Evolutionary conservation across 352 stramenopile genomes (phyloP), one percentile per base, ranked within the genome.

Genomic region (Phytophthora cryptogea): DNA sequence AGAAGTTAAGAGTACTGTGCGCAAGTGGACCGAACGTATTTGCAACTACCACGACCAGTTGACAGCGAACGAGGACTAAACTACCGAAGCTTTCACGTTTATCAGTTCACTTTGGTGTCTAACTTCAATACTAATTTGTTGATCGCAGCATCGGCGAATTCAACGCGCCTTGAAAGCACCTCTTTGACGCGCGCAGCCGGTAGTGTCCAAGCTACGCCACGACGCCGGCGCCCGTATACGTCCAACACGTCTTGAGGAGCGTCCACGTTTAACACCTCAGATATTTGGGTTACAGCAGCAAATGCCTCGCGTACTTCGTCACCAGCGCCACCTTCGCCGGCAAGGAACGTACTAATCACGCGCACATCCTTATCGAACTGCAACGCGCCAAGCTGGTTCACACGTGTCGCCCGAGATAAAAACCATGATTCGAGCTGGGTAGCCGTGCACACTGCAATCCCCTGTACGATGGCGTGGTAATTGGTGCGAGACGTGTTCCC

Each of bases 351-450:
- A 20, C 49, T 79, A 9, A 95, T 59, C 37, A 92, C 72, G 44
- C 87, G 85, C 47, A 95, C 30, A 54, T 95, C 87, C 58, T 95
- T 95, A 63, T 95, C 87, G 16, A 94, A 89, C 48, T 95, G 87
- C 3, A 95, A 66, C 17, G 87, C 85, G 14, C 87, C 87, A 23
- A 95, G 80, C 58, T 92, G 85, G 26, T 88, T 92, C 59, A 94
- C 87, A 11, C 78, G 77, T 48, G 72, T 62, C 30, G 61, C 59
- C n/a, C 74, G 74, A 16, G 70, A 66, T 14, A 79, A 45, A 40
- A 94, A 86, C 80, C 86, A 91, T 41, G 63, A 71, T 51, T 92
- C 80, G 20, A 95, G 42, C 33, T 88, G 60, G 41, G 76, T 72
- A 4, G 70, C 69, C 8, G 78, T 86, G 23, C 37, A 48, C 14